phyloP scores from a whole-genome alignment of 2,329 filamentous ascomycete genomes.

The Sporothrix protearum region DNA sequence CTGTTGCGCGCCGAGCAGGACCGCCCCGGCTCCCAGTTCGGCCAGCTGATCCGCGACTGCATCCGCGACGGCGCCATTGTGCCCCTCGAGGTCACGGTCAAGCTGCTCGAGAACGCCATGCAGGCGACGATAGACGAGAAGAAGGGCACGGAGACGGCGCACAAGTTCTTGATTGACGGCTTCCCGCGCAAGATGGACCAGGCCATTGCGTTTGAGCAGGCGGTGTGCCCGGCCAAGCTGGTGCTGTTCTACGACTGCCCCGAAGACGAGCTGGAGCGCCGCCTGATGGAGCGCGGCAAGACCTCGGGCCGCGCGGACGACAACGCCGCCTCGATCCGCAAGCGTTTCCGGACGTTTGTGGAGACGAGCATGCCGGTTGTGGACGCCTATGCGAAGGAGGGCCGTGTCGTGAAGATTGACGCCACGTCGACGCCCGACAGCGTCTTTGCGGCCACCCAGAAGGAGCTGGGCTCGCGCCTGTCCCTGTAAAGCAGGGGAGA shows the following conservation, averaged over 20 bases:
- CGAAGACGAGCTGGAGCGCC: conserved; percentile 79
- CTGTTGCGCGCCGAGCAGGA: conserved; percentile 90
- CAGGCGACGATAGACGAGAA: conserved; percentile 52
- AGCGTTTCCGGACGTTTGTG: conserved; percentile 90
- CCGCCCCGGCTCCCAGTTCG: conserved; percentile 80
- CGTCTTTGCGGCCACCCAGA: conserved; percentile 54
- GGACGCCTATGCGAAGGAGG: conserved; percentile 71
- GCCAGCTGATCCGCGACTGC: conserved; percentile 85
- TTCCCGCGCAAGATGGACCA: conserved; percentile 98
- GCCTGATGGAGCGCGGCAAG: conserved; percentile 84
- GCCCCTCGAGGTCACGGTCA: conserved; percentile 97
- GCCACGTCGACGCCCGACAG: conserved; percentile 65
- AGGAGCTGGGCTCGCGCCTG: conserved; percentile 48
- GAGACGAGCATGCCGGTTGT: conserved; percentile 98
- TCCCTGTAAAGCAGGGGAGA: conserved; percentile 41
- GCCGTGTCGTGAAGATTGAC: conserved; percentile 74
- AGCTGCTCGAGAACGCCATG: conserved; percentile 93
- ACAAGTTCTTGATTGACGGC: conserved; percentile 74
- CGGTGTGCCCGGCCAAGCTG: conserved; percentile 76
- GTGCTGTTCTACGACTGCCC: conserved; percentile 94
- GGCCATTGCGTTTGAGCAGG: conserved; percentile 86
- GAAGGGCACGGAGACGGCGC: conserved; percentile 30
- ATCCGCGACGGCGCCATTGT: conserved; percentile 95
- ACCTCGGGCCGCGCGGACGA: conserved; percentile 89
- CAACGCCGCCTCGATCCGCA: conserved; percentile 92